Percentiles rank a stretch among this genome's conserved stretches.
phyloP scores from a whole-genome alignment of 2,329 filamentous ascomycete species.

The Colletotrichum caudatum region DNA sequence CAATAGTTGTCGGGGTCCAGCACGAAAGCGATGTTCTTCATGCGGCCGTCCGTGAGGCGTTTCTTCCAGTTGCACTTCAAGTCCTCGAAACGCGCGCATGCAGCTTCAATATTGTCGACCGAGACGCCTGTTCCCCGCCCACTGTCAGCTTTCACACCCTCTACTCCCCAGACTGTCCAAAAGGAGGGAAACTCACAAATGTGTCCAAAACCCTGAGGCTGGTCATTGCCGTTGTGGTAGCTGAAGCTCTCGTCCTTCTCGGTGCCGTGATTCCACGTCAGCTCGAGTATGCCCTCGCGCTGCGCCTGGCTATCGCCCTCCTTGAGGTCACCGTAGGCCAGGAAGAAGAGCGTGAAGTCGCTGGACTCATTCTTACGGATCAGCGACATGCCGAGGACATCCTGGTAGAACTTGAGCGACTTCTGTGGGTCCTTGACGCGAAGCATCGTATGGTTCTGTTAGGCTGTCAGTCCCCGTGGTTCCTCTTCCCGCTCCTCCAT shows the following conservation, averaged over 20 bases:
- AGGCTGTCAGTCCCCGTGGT: neutral
- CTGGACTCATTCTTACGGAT: conserved; percentile 79
- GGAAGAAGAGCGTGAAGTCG: conserved; percentile 92
- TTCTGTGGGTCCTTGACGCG: conserved; percentile 86
- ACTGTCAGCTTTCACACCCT: neutral
- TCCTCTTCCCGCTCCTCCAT: neutral
- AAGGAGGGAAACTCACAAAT: conserved; percentile 72
- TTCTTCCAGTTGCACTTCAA: conserved; percentile 93
- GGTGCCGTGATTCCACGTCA: conserved; percentile 87
- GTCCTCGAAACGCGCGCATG: conserved; percentile 87
- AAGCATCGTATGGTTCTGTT: conserved; percentile 90
- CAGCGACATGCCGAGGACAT: conserved; percentile 89
- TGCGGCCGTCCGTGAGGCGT: conserved; percentile 87
- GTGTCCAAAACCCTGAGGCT: conserved; percentile 95
- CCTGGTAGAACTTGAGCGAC: conserved; percentile 84
- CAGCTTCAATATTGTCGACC: conserved; percentile 89
- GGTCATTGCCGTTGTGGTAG: conserved; percentile 92
- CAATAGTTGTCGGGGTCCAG: conserved; percentile 90
- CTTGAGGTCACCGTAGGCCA: conserved; percentile 75
- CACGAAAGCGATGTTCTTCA: conserved; percentile 95
- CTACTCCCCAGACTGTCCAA: neutral
- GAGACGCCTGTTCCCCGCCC: conserved; percentile 67
- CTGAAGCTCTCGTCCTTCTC: conserved; percentile 87
- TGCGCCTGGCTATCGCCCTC: conserved; percentile 69
- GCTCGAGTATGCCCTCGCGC: conserved; percentile 86